Conservation (phyloP, 352 stramenopile species). For the Globisporangium megalacanthum region DNA sequence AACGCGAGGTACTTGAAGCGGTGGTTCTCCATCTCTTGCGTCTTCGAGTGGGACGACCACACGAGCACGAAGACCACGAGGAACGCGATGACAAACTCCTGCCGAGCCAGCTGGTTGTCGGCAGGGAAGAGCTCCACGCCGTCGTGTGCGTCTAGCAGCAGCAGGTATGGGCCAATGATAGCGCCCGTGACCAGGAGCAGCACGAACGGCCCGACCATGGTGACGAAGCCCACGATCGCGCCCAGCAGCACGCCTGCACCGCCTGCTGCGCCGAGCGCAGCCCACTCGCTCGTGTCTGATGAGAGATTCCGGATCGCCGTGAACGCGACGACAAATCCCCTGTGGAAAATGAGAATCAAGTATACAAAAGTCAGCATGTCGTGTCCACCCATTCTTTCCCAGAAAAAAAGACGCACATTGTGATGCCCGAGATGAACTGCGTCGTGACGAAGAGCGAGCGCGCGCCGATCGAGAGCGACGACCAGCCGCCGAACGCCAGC, state of each 20-base stretch:
- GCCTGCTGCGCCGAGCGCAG: conserved; percentile 51
- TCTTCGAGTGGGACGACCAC: conserved; percentile 76
- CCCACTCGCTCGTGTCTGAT: conserved; percentile 67
- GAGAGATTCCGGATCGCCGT: conserved; percentile 56
- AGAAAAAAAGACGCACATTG: conserved; percentile 46
- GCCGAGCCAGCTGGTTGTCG: conserved; percentile 72
- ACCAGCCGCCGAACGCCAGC: conserved; percentile 85
- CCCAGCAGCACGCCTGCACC: conserved; percentile 61
- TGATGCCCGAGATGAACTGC: conserved; percentile 78
- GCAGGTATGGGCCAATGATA: conserved; percentile 64
- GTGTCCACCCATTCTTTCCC: too few species aligned
- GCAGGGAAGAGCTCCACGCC: conserved; percentile 58
- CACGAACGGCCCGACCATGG: conserved; percentile 58
- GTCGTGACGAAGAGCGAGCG: conserved; percentile 79
- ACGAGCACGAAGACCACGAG: conserved; percentile 85
- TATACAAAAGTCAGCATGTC: conserved; percentile 11
- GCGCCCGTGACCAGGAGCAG: conserved; percentile 61
- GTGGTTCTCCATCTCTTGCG: conserved; percentile 80
- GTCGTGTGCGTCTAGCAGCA: conserved; percentile 73
- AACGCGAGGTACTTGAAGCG: conserved; percentile 89
- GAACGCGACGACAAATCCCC: conserved; percentile 65
- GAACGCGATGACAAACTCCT: conserved; percentile 86
- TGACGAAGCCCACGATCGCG: conserved; percentile 72
- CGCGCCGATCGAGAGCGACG: conserved; percentile 74
- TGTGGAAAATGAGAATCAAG: conserved; percentile 15